A percentile compares a stretch with the other conserved stretches of the same genome.
These are phyloP conservation scores for Suillus subluteus DNA, from an alignment of 768 basidiomycete species.

Conservation along the genomic window DNA sequence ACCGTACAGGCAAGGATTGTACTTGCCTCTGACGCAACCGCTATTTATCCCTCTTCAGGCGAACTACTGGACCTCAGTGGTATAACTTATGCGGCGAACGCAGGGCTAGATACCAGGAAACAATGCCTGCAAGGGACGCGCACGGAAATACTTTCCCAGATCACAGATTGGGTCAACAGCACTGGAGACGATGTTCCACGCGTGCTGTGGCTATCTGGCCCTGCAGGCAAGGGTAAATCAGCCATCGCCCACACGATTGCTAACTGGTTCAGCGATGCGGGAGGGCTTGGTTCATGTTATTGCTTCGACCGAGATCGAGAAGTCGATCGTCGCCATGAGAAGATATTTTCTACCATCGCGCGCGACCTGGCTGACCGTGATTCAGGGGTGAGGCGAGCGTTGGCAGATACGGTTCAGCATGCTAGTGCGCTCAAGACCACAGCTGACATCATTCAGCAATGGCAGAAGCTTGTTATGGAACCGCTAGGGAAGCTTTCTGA, in stretches of 20 bases:
- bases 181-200: slow-evolving; percentile 4
- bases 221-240: neutral
- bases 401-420: neutral
- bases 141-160: slow-evolving; percentile 25
- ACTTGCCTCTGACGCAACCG: neutral
- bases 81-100: neutral
- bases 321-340: slow-evolving; percentile 10
- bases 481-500: slow-evolving; percentile 12
- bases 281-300: slow-evolving; percentile 6
- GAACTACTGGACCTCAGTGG: neutral
- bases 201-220: neutral
- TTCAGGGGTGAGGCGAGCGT: neutral
- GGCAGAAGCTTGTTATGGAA: slow-evolving; percentile 21
- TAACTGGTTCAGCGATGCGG: slow-evolving; percentile 1
- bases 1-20: neutral
- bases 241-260: slow-evolving; percentile 20
- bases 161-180: slow-evolving; percentile 27
- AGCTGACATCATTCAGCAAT: slow-evolving; percentile 13
- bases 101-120: neutral
- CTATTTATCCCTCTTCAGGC: neutral
- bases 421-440: neutral
- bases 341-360: slow-evolving; percentile 18
- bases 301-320: slow-evolving; percentile 11
- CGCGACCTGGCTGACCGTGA: slow-evolving; percentile 10
- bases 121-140: slow-evolving; percentile 27